phyloP scores from a whole-genome alignment of 495 filamentous ascomycete genomes.

The Aspergillus diversus region DNA sequence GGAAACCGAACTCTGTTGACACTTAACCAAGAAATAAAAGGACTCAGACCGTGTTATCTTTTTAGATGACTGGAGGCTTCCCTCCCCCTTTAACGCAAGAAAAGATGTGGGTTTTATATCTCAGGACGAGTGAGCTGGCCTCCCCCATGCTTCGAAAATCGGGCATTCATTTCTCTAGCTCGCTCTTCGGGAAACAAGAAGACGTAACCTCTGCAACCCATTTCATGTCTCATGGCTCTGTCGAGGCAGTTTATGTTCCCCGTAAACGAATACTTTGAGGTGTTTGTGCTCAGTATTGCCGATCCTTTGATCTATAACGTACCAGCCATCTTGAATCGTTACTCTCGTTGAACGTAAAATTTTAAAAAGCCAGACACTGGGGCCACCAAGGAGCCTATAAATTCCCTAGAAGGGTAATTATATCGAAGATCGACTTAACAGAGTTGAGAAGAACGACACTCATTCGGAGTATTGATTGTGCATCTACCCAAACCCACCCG shows the following conservation, averaged over 20 bases:
- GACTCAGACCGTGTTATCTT: background rate
- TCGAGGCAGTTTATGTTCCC: background rate
- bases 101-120: constrained; percentile 3
- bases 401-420: background rate
- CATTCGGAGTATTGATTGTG: background rate
- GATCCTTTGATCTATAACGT: background rate
- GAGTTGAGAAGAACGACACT: background rate
- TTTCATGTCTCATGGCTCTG: background rate
- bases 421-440: background rate
- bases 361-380: background rate
- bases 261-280: background rate
- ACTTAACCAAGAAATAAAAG: background rate
- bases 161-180: background rate
- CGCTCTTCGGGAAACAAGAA: constrained; percentile 2
- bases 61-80: background rate
- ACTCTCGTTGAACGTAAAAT: background rate
- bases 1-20: background rate
- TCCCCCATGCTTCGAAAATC: background rate
- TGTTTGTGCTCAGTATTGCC: background rate
- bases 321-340: background rate
- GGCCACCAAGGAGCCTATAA: background rate
- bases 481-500: background rate
- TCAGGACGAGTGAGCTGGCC: background rate
- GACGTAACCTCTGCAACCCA: constrained; percentile 7
- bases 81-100: background rate